A percentile compares a stretch with the other conserved stretches of the same genome.
Conservation (phyloP, 164 flowering plant genomes). For the Euptelea pleiosperma region DNA sequence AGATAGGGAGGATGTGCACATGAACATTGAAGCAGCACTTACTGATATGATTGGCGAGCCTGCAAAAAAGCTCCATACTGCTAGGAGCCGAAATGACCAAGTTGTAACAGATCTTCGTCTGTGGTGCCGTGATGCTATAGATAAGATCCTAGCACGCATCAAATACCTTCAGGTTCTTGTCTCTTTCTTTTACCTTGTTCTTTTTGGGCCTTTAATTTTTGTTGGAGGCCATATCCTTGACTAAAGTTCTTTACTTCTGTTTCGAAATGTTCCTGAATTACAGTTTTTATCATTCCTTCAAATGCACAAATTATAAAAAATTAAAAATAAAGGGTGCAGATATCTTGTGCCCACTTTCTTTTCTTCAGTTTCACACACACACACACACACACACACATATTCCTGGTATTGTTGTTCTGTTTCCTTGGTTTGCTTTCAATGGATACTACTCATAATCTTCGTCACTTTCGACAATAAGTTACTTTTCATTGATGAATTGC, state of each 20-base stretch:
- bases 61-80: conserved; percentile 97
- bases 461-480: not conserved
- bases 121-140: conserved; percentile 99
- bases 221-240: no score
- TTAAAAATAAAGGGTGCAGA: no score
- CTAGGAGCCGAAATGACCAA: conserved; percentile 95
- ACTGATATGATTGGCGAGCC: conserved; percentile 96
- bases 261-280: no score
- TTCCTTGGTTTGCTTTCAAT: no score
- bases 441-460: no score
- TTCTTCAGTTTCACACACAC: no score
- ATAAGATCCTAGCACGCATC: conserved; percentile 44
- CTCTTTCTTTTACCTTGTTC: not conserved
- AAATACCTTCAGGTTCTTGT: conserved; percentile 61
- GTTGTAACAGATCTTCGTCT: conserved; percentile 88
- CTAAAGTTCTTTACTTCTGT: no score
- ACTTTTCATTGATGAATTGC: not conserved
- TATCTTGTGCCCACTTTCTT: no score
- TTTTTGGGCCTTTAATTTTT: not conserved
- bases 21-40: conserved; percentile 98
- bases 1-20: conserved; percentile 98
- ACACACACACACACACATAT: no score
- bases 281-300: no score
- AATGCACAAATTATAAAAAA: no score
- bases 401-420: no score